These are phyloP conservation scores for Oryza nivara DNA, from an alignment of 176 grass and related monocot genomes.

Conservation along the genomic window DNA sequence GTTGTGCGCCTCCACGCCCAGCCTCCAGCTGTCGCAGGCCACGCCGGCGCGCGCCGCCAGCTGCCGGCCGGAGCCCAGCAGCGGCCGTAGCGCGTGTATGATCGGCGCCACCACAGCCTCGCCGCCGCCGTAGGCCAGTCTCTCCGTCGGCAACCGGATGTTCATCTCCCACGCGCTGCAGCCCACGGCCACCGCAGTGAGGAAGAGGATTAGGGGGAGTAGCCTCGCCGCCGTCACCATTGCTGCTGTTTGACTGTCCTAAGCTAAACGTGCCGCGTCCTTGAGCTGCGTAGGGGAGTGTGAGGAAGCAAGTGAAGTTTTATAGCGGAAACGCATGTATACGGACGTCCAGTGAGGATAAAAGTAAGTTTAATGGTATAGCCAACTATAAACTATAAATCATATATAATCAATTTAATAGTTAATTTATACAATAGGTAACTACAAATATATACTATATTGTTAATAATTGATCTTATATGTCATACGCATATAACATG, in stretches of 20 bases:
- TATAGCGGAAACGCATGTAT: not conserved
- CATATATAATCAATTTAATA: too few species aligned
- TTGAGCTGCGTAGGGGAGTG: too few species aligned
- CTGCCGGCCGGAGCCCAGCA: conserved; percentile 10
- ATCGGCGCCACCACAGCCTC: not conserved
- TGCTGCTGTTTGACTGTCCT: not conserved
- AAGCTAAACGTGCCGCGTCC: too few species aligned
- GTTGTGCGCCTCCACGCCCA: conserved; percentile 62
- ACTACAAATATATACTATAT: too few species aligned
- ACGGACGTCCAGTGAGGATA: too few species aligned
- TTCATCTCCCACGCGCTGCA: not conserved
- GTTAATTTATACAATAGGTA: too few species aligned
- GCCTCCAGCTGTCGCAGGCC: conserved; percentile 61
- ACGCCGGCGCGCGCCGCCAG: conserved; percentile 15
- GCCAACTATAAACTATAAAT: too few species aligned
- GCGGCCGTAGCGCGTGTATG: conserved; percentile 44
- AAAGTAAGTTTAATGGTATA: too few species aligned
- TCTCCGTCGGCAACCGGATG: not conserved
- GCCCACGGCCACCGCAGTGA: too few species aligned
- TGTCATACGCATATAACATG: too few species aligned
- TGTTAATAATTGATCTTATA: too few species aligned
- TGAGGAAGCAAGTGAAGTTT: not conserved
- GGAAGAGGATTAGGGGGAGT: not conserved
- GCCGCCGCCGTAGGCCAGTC: too few species aligned
- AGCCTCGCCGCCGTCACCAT: not conserved